These are phyloP conservation scores for Arthroderma sp. DNA, from an alignment of 2,329 filamentous ascomycete species.

Conservation along the genomic window DNA sequence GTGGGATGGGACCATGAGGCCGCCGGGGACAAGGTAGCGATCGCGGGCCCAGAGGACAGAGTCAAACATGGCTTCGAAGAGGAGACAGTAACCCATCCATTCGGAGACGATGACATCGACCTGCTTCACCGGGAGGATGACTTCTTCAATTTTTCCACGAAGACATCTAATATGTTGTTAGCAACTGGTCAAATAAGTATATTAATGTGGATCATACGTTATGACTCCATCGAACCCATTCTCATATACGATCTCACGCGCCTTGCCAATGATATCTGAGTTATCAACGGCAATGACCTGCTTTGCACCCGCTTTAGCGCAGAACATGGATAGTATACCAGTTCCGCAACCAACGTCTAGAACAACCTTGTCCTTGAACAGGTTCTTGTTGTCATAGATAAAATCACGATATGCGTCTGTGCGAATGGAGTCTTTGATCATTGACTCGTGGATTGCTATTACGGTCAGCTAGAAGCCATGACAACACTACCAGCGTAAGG, in stretches of 20 bases:
- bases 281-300: slow-evolving; percentile 87
- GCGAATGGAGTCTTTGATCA: slow-evolving; percentile 81
- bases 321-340: slow-evolving; percentile 86
- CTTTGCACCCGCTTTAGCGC: slow-evolving; percentile 74
- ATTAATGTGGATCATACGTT: slow-evolving; percentile 36
- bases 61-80: slow-evolving; percentile 94
- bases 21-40: slow-evolving; percentile 66
- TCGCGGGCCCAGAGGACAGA: slow-evolving; percentile 83
- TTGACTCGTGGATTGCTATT: slow-evolving; percentile 84
- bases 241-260: slow-evolving; percentile 68
- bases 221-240: slow-evolving; percentile 66
- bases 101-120: slow-evolving; percentile 94
- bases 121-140: slow-evolving; percentile 60
- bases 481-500: background rate
- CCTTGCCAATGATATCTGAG: slow-evolving; percentile 77
- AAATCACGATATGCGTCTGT: slow-evolving; percentile 92
- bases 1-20: slow-evolving; percentile 77
- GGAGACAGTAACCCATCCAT: slow-evolving; percentile 93
- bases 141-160: slow-evolving; percentile 78
- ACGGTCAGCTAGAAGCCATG: background rate
- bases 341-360: slow-evolving; percentile 83
- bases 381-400: slow-evolving; percentile 78
- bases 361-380: slow-evolving; percentile 76
- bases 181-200: background rate
- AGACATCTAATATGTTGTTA: slow-evolving; percentile 42